Evolutionary conservation across 331 rosid genomes (phyloP), one percentile per base, ranked within the genome.

Genomic region (Erythrophleum ivorense): DNA sequence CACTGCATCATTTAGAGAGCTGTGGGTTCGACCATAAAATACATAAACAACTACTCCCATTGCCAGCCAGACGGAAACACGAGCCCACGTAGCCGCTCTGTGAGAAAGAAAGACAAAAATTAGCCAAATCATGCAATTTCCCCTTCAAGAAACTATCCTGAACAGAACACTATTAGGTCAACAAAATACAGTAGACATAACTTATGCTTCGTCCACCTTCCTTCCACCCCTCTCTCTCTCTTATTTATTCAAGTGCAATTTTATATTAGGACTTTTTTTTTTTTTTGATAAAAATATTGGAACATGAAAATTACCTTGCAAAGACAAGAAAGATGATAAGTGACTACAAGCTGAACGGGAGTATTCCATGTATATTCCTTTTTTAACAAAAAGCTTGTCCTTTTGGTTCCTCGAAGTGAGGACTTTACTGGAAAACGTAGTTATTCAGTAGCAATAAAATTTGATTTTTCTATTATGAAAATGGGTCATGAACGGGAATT

Each of bases 61-160:
- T 9, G 81, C 76, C 65, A 96, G 72, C 99, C 99, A 95, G 64
- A 96, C 83, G 2, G 97, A 91, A 81, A 93, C 98, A 8, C 97
- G 90, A 6, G 85, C 71, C 98, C 99, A 96, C 5, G 99, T 92
- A 38, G 73, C 86, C 49, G 46, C 90, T 71, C 98, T 95, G 86
- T 11, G 73, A 70, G 70, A 52, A 40, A 40, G 45, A 59, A 15
- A 43, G 0, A 41, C 0, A 46, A 84, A 1, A 21, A 48, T 70
- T 48, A 67, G 45, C 36, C 38, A 82, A 67, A 55, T 33, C 49
- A 13, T 82, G 52, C 79, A 63, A 75, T 49, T 10, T 45, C 11
- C 36, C 34, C 75, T 45, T 58, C 83, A 53, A 45, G 38, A 58
- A 67, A 81, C 78, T 78, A 40, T 29, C 36, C 13, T 57, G 33